These are phyloP conservation scores for Xylaria intraflava DNA, from an alignment of 495 filamentous ascomycete genomes.

Conservation along the genomic window DNA sequence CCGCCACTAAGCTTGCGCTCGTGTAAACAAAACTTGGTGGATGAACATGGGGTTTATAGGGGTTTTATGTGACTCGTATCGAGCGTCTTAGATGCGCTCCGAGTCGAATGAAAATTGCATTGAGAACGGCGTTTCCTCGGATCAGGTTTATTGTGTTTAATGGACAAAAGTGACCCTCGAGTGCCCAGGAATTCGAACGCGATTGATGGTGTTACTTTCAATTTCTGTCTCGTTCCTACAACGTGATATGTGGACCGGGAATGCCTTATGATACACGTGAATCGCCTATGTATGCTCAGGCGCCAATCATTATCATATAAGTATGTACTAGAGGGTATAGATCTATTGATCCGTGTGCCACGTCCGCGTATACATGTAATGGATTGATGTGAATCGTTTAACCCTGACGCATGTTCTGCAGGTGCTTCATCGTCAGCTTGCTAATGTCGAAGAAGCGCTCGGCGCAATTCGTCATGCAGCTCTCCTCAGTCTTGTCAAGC, in stretches of 20 bases:
- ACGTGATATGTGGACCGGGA: neutral
- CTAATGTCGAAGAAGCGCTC: conserved; percentile 90
- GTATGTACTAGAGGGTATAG: too few species aligned
- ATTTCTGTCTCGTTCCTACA: conserved; percentile 4
- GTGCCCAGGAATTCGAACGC: conserved; percentile 11
- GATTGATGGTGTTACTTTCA: conserved; percentile 1
- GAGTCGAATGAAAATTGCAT: conserved; percentile 25
- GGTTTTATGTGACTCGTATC: conserved; percentile 15
- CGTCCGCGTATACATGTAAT: neutral
- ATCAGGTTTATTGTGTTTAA: conserved; percentile 25
- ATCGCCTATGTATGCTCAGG: neutral
- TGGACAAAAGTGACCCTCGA: conserved; percentile 24
- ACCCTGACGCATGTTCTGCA: conserved; percentile 46
- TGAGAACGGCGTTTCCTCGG: conserved; percentile 30
- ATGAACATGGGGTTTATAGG: conserved; percentile 12
- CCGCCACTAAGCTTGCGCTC: conserved; percentile 95
- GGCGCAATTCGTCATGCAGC: conserved; percentile 84
- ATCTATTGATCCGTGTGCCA: too few species aligned
- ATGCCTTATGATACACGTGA: neutral
- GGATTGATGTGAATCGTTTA: neutral
- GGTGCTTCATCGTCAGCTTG: conserved; percentile 67
- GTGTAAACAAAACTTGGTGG: conserved; percentile 55
- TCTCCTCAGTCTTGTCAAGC: conserved; percentile 69
- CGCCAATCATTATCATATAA: neutral
- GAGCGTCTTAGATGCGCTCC: conserved; percentile 11